Conservation (phyloP, 257 asterid species). For the Thymus mandschuricus region DNA sequence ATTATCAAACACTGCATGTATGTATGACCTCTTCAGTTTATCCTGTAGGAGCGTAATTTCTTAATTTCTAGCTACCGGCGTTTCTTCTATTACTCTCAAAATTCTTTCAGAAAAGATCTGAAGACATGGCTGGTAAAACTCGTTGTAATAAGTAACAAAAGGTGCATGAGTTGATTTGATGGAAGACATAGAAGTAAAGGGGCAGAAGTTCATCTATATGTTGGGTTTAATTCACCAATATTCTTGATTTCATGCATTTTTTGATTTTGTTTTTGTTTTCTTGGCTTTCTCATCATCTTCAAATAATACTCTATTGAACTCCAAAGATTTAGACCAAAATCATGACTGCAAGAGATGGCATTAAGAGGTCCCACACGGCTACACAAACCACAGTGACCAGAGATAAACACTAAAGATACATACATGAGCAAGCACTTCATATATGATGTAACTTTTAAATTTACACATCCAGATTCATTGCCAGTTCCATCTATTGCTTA, state of each 20-base stretch:
- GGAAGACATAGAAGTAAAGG: not conserved
- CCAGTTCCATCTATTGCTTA: no score
- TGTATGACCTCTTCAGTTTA: not conserved
- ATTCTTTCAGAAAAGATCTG: not conserved
- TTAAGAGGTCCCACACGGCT: conserved; percentile 28
- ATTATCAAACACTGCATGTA: not conserved
- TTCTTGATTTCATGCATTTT: conserved; percentile 6
- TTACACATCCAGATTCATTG: no score
- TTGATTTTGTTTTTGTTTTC: not conserved
- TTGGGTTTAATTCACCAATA: conserved; percentile 14
- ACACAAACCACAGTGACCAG: conserved; percentile 30
- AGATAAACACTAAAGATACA: conserved; percentile 36
- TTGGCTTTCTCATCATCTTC: conserved; percentile 18
- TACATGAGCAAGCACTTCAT: not conserved
- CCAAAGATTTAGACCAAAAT: conserved; percentile 11
- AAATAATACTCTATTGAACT: not conserved
- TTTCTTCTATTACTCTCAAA: not conserved
- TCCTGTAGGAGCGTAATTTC: not conserved
- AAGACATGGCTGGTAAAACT: conserved; percentile 1
- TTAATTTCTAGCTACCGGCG: not conserved
- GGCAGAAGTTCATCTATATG: not conserved
- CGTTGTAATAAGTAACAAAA: not conserved
- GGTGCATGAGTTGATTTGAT: not conserved
- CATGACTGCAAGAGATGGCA: conserved; percentile 27
- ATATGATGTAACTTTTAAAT: no score